Conservation (phyloP, 257 asterid species). For the Verbascum thapsus region DNA sequence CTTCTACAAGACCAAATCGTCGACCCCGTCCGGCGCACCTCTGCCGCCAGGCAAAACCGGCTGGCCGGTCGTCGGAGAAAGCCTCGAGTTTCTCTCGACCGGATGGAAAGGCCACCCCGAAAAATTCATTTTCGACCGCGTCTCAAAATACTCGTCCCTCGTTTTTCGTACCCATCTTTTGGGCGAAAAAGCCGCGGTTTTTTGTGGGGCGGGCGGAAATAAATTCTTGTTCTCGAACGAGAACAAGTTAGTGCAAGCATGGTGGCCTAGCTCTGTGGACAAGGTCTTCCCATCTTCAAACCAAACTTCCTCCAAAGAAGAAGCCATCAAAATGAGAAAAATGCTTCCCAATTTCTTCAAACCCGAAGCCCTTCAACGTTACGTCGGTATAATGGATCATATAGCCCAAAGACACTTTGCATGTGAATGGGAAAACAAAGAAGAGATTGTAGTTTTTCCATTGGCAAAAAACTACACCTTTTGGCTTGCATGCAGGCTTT, state of each 20-base stretch:
- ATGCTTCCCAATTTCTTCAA: constrained; percentile 63
- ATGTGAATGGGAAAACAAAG: constrained; percentile 50
- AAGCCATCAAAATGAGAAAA: constrained; percentile 60
- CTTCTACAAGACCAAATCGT: constrained; percentile 48
- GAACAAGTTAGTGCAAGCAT: constrained; percentile 55
- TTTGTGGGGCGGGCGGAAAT: constrained; percentile 47
- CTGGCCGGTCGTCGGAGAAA: constrained; percentile 58
- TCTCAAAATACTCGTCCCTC: constrained; percentile 40
- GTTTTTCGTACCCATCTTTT: constrained; percentile 49
- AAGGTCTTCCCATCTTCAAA: constrained; percentile 45
- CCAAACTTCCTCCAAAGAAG: constrained; percentile 56
- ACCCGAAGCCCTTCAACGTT: constrained; percentile 61
- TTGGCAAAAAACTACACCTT: constrained; percentile 55
- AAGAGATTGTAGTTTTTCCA: constrained; percentile 44
- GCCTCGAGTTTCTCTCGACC: constrained; percentile 52
- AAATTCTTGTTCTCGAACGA: constrained; percentile 64
- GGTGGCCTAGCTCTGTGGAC: constrained; percentile 60
- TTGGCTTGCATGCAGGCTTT: constrained; percentile 54
- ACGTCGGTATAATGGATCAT: constrained; percentile 57
- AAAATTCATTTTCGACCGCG: constrained; percentile 53
- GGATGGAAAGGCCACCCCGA: constrained; percentile 65
- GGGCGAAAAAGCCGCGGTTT: constrained; percentile 41
- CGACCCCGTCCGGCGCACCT: constrained; percentile 12
- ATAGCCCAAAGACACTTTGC: constrained; percentile 47
- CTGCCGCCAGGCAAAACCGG: constrained; percentile 56